phyloP scores from a whole-genome alignment of 352 stramenopile species.

The Phytophthora hibernalis region DNA sequence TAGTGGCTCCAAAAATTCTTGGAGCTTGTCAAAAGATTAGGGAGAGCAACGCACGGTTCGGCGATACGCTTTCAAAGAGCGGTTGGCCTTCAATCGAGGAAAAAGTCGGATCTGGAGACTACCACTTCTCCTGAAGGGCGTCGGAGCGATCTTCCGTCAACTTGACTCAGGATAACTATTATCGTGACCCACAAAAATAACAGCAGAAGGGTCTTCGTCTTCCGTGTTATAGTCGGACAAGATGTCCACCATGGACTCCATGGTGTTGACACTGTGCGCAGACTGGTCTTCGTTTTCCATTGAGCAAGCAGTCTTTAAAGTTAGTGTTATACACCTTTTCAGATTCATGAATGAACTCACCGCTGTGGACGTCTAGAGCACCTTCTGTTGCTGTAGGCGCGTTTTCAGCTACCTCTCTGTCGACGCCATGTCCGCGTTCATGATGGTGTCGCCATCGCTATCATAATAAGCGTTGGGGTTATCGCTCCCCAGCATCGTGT shows the following conservation, averaged over 20 bases:
- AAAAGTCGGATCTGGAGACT: constrained; percentile 13
- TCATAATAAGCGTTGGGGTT: too few relatives aligned
- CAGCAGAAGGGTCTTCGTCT: neutral
- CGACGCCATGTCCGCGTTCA: neutral
- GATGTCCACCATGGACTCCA: neutral
- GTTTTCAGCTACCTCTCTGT: too few relatives aligned
- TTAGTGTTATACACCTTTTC: neutral
- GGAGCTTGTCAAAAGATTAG: constrained; percentile 1
- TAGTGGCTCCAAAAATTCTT: constrained; percentile 1
- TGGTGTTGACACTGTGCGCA: neutral
- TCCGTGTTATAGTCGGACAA: neutral
- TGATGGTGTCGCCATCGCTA: neutral
- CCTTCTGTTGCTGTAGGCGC: neutral
- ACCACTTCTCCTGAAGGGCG: neutral
- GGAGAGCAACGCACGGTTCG: constrained; percentile 8
- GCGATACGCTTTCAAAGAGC: constrained; percentile 4
- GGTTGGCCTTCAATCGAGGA: constrained; percentile 2
- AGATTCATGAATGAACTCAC: neutral
- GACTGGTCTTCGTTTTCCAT: neutral
- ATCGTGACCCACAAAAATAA: neutral
- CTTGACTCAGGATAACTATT: neutral
- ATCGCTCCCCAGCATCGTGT: too few relatives aligned
- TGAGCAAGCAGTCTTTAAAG: neutral
- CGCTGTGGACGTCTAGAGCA: neutral
- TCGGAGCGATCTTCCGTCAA: constrained; percentile 8